Evolutionary conservation across 1,284 basidiomycete genomes (phyloP).

Genomic region (Austropuccinia psidii): DNA sequence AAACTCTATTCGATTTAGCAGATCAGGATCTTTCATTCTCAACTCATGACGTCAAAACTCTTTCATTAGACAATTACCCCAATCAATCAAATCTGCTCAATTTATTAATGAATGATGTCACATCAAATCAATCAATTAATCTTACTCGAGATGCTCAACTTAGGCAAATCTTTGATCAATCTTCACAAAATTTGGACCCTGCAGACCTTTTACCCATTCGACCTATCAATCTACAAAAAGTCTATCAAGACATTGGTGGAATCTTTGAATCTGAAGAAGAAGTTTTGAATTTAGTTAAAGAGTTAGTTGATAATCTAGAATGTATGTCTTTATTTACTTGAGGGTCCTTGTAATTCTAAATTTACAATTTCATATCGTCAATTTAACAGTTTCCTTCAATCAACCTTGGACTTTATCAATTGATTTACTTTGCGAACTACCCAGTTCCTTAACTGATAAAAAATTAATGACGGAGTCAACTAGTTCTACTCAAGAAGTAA

Average conservation of each 20-base stretch:
- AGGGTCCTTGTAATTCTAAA: too few relatives aligned
- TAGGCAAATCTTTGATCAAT: not conserved
- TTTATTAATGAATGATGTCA: not conserved
- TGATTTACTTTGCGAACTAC: not conserved
- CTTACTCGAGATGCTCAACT: not conserved
- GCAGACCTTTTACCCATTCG: not conserved
- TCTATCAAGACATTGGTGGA: not conserved
- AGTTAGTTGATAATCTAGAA: constrained; percentile 5
- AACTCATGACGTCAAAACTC: not conserved
- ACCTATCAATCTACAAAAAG: not conserved
- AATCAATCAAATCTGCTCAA: not conserved
- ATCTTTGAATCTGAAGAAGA: too few relatives aligned
- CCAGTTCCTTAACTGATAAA: not conserved
- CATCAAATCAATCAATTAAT: not conserved
- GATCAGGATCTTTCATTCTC: not conserved
- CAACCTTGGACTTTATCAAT: not conserved
- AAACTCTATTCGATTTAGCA: not conserved
- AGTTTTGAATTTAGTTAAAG: not conserved
- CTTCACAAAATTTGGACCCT: not conserved
- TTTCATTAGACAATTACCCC: too few relatives aligned
- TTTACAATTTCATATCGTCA: not conserved
- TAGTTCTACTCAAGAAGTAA: not conserved
- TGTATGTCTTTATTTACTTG: not conserved
- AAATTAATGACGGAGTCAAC: not conserved
- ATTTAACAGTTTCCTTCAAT: not conserved